phyloP scores from a whole-genome alignment of 139 green algal species.

The Pseudopediastrum boryanum region DNA sequence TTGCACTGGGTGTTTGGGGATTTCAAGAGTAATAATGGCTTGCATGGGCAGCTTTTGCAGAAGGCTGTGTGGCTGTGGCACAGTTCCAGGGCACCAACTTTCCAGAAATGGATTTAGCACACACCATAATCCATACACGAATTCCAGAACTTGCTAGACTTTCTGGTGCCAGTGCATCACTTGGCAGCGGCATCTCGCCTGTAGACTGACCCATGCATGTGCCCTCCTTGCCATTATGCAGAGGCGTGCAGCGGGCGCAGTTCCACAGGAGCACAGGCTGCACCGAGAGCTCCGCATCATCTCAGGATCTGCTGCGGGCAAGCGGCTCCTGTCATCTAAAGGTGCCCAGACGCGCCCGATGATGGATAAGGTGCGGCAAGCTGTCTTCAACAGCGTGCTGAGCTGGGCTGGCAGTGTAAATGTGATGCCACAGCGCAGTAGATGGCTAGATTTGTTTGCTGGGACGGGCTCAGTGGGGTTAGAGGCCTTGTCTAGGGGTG shows the following conservation, averaged over 20 bases:
- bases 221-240: too few relatives aligned
- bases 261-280: constrained; percentile 39
- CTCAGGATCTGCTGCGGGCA: constrained; percentile 54
- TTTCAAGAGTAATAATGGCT: too few relatives aligned
- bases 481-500: constrained; percentile 68
- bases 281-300: constrained; percentile 72
- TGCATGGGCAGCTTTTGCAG: too few relatives aligned
- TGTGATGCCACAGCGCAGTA: constrained; percentile 41
- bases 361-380: constrained; percentile 86
- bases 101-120: too few relatives aligned
- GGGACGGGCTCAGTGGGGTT: constrained; percentile 75
- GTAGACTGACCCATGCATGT: too few relatives aligned
- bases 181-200: too few relatives aligned
- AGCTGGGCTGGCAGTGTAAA: constrained; percentile 42
- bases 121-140: too few relatives aligned
- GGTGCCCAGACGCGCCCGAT: constrained; percentile 76
- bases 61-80: too few relatives aligned
- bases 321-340: constrained; percentile 43
- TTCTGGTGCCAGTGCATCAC: too few relatives aligned
- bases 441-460: constrained; percentile 89
- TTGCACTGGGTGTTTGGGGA: too few relatives aligned
- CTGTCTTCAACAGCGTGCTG: constrained; percentile 84
- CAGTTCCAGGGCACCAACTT: too few relatives aligned
- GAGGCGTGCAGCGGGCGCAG: constrained; percentile 22
- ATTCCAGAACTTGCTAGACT: too few relatives aligned